Percentiles rank a stretch among this genome's conserved stretches.
These are phyloP conservation scores for Ramaria sp. DNA, from an alignment of 768 basidiomycete species.

Conservation along the genomic window DNA sequence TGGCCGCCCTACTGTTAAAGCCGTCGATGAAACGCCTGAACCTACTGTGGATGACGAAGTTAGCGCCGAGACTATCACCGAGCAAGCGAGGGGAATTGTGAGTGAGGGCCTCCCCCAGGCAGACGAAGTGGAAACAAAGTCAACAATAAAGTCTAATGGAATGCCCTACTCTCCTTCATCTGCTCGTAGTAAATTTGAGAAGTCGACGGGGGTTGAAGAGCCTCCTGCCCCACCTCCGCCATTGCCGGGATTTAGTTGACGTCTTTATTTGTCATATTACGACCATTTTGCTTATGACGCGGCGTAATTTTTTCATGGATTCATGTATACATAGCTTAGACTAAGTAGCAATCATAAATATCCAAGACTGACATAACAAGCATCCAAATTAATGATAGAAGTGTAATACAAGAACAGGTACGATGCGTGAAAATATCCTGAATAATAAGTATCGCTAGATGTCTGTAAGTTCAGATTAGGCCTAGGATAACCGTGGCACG, in stretches of 20 bases:
- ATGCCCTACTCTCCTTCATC: not conserved
- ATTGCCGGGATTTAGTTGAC: not conserved
- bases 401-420: not conserved
- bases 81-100: not conserved
- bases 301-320: not conserved
- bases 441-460: not conserved
- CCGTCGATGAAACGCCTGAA: constrained; percentile 14
- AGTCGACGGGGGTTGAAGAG: not conserved
- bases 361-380: not conserved
- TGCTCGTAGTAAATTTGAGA: not conserved
- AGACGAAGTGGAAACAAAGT: not conserved
- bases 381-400: not conserved
- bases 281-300: not conserved
- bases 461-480: constrained; percentile 38
- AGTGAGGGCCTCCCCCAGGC: not conserved
- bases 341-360: not conserved
- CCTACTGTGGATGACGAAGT: constrained; percentile 11
- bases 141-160: not conserved
- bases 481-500: constrained; percentile 74
- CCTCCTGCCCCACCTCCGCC: not conserved
- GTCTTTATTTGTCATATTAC: not conserved
- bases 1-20: constrained; percentile 15
- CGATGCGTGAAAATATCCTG: not conserved
- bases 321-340: not conserved
- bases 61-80: not conserved